Percentiles rank a stretch among this genome's conserved stretches.
Evolutionary conservation across 2,329 filamentous ascomycete species (phyloP).

Genomic region (Fusarium nisikadoi): DNA sequence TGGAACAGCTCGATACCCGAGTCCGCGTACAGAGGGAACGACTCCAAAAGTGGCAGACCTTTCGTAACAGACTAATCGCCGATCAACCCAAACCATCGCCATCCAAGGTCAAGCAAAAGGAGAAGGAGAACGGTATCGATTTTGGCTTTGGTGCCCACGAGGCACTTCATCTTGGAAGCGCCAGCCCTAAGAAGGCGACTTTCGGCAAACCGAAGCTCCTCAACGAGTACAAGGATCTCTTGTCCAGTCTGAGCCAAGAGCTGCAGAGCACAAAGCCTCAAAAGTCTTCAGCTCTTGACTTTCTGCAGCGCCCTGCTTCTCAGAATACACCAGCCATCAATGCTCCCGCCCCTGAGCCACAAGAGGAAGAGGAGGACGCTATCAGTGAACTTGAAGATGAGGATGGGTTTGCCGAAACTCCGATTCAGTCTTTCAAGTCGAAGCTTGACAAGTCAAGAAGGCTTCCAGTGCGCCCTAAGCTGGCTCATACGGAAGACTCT

Average conservation of each 20-base stretch:
- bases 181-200: slow-evolving; percentile 44
- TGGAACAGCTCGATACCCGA: slow-evolving; percentile 77
- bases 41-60: slow-evolving; percentile 78
- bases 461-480: slow-evolving; percentile 44
- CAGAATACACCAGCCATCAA: neutral
- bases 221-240: slow-evolving; percentile 57
- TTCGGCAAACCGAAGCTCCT: slow-evolving; percentile 44
- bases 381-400: slow-evolving; percentile 65
- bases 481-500: slow-evolving; percentile 39
- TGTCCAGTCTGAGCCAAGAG: slow-evolving; percentile 56
- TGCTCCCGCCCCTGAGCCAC: slow-evolving; percentile 1
- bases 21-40: slow-evolving; percentile 74
- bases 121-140: slow-evolving; percentile 57
- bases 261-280: slow-evolving; percentile 47
- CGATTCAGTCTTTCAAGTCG: slow-evolving; percentile 42
- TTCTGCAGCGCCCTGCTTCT: slow-evolving; percentile 36
- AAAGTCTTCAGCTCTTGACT: slow-evolving; percentile 25
- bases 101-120: slow-evolving; percentile 35
- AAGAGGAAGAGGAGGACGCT: slow-evolving; percentile 46
- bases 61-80: slow-evolving; percentile 62
- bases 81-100: slow-evolving; percentile 40
- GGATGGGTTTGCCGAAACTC: slow-evolving; percentile 30
- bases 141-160: slow-evolving; percentile 66
- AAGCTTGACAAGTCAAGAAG: slow-evolving; percentile 30
- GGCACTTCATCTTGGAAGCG: slow-evolving; percentile 55